These are phyloP conservation scores for Wickerhamomyces ciferrii DNA, from an alignment of 805 yeast species.

Conservation along the genomic window DNA sequence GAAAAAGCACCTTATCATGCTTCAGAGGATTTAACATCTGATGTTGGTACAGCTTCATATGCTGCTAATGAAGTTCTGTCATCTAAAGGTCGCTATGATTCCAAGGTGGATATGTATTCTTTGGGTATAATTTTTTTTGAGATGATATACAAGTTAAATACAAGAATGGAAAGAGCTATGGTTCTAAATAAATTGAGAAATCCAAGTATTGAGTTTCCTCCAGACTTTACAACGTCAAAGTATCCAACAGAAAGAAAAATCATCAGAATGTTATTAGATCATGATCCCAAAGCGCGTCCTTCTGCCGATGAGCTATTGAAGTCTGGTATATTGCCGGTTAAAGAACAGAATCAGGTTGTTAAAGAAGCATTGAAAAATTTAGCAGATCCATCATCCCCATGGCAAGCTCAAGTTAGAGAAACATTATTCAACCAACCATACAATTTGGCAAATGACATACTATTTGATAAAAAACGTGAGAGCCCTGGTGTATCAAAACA, in stretches of 20 bases:
- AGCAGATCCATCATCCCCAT: slow-evolving; percentile 87
- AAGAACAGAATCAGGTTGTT: slow-evolving; percentile 84
- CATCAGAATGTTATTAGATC: slow-evolving; percentile 63
- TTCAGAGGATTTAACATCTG: slow-evolving; percentile 78
- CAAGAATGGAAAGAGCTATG: slow-evolving; percentile 89
- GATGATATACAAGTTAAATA: slow-evolving; percentile 80
- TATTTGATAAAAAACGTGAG: slow-evolving; percentile 54
- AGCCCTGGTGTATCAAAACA: slow-evolving; percentile 37
- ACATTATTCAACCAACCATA: slow-evolving; percentile 83
- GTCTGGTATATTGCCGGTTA: slow-evolving; percentile 83
- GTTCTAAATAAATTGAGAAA: slow-evolving; percentile 63
- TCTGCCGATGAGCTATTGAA: slow-evolving; percentile 69
- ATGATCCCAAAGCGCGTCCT: slow-evolving; percentile 75
- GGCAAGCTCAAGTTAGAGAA: slow-evolving; percentile 90
- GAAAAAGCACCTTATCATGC: slow-evolving; percentile 21
- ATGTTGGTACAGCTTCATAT: slow-evolving; percentile 90
- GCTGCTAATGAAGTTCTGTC: slow-evolving; percentile 84
- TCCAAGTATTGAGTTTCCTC: slow-evolving; percentile 61
- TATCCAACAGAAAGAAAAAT: slow-evolving; percentile 59
- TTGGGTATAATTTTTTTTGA: slow-evolving; percentile 93
- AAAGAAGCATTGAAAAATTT: slow-evolving; percentile 82
- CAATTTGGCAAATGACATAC: slow-evolving; percentile 74
- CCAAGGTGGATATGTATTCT: slow-evolving; percentile 94
- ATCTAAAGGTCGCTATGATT: slow-evolving; percentile 76
- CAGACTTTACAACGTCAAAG: slow-evolving; percentile 50